These are phyloP conservation scores for Glycyrrhiza uralensis DNA, from an alignment of 306 rosid genomes.

Conservation along the genomic window DNA sequence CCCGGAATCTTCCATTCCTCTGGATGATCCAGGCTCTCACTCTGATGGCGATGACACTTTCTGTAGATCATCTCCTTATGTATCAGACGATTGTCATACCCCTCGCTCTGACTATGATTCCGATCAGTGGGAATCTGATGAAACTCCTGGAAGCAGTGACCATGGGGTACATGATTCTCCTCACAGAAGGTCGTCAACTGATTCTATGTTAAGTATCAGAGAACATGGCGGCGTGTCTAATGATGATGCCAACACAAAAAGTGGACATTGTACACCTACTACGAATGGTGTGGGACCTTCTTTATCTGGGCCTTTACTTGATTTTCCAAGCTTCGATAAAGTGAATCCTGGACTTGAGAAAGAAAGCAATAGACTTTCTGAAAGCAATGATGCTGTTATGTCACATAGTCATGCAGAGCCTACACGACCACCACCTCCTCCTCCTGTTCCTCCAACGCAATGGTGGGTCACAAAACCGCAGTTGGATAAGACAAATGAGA, in stretches of 20 bases:
- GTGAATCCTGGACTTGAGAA: constrained; percentile 41
- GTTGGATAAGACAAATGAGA: constrained; percentile 45
- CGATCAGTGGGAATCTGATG: constrained; percentile 86
- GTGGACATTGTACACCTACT: constrained; percentile 24
- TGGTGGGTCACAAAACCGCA: constrained; percentile 52
- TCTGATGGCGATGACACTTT: constrained; percentile 88
- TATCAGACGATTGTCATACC: constrained; percentile 73
- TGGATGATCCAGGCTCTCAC: constrained; percentile 58
- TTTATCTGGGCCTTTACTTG: constrained; percentile 51
- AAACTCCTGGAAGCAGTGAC: constrained; percentile 50
- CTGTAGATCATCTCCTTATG: constrained; percentile 81
- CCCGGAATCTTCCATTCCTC: constrained; percentile 61
- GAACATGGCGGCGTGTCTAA: constrained; percentile 34
- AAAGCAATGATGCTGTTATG: constrained; percentile 27
- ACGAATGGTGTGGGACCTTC: constrained; percentile 48
- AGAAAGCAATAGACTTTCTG: constrained; percentile 34
- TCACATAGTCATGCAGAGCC: constrained; percentile 35
- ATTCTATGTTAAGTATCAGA: constrained; percentile 37
- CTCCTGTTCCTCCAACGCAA: constrained; percentile 72
- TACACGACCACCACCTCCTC: constrained; percentile 62
- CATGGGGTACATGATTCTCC: constrained; percentile 48
- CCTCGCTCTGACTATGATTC: constrained; percentile 65
- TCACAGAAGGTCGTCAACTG: constrained; percentile 48
- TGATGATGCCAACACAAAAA: constrained; percentile 33
- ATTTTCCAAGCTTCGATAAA: constrained; percentile 71